Evolutionary conservation across 139 green algal genomes (phyloP), one percentile per base, ranked within the genome.

Genomic region (Chloropicon primus): DNA sequence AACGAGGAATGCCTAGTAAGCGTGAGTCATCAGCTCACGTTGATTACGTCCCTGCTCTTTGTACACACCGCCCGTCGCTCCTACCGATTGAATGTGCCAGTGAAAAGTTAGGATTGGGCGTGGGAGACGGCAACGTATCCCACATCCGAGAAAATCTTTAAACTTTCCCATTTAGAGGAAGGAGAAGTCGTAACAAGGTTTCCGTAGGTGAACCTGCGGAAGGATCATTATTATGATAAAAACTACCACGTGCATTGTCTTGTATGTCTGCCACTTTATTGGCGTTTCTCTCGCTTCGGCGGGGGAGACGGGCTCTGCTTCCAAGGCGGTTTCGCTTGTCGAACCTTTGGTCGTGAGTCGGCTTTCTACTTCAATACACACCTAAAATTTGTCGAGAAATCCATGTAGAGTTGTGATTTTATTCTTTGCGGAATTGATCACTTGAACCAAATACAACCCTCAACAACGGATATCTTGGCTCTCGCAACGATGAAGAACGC

Each of bases 401-500:
- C 41, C 41, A 62, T 62, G 41, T 62, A n/a, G 41, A 62, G 41
- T 62, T 62, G 41, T 62, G 41, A 62, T 62, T 62, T 17, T 17
- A 62, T 62, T 62, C 41, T 62, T 62, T 17, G 41, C 17, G n/a
- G 41, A 62, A 62, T 62, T 5, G 17, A 17, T 62, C 41, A 17
- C 41, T 62, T 62, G 41, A 83, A 87, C 77, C 73, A 80, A 80
- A 86, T 80, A 91, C 86, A 94, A 94, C 89, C 92, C 88, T 93
- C 87, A 92, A 92, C 89, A 92, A 93, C 85, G 85, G 87, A 92
- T 92, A 89, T 90, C 89, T 94, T 89, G 90, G 87, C 89, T 94
- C 88, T 86, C 81, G 85, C 85, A 92, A 89, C 88, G 90, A 96
- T 94, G 91, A 96, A 96, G 91, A 93, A 93, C 91, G 91, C 90